These are phyloP conservation scores for Kwoniella dendrophila DNA, from an alignment of 768 basidiomycete genomes.

Conservation along the genomic window DNA sequence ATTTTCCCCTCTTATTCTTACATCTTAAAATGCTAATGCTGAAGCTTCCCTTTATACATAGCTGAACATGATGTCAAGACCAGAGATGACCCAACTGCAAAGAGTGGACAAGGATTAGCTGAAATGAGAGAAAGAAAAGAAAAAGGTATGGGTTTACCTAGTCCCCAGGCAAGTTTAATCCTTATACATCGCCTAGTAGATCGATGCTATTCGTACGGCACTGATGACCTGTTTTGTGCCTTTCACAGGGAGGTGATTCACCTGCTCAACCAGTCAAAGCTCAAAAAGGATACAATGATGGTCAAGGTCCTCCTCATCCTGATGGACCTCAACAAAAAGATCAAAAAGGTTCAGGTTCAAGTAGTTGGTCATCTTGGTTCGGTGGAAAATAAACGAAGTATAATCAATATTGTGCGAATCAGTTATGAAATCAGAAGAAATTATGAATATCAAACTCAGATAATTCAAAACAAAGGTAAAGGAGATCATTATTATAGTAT, in stretches of 20 bases:
- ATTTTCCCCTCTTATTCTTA: not conserved
- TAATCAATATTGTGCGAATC: too few species aligned
- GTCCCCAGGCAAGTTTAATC: constrained; percentile 42
- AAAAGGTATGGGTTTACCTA: constrained; percentile 49
- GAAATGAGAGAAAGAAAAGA: constrained; percentile 56
- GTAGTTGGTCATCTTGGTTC: constrained; percentile 7
- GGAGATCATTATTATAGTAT: too few species aligned
- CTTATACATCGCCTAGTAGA: not conserved
- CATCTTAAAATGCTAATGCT: too few species aligned
- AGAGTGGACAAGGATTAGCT: constrained; percentile 51
- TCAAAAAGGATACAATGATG: constrained; percentile 20
- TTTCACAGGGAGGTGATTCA: constrained; percentile 34
- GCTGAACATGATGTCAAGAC: constrained; percentile 46
- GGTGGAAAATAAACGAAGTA: constrained; percentile 3
- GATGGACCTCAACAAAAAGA: constrained; percentile 10
- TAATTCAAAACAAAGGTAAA: too few species aligned
- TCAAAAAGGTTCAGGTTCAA: not conserved
- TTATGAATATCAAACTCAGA: too few species aligned
- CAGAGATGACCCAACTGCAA: constrained; percentile 39
- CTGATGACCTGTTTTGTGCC: not conserved
- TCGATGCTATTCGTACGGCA: not conserved
- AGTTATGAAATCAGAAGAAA: too few species aligned
- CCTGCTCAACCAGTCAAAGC: constrained; percentile 36
- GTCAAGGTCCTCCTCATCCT: constrained; percentile 14
- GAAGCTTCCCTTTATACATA: constrained; percentile 1